Conservation (phyloP, 2,329 filamentous ascomycete species). For the Sphaerulina vaccinii region DNA sequence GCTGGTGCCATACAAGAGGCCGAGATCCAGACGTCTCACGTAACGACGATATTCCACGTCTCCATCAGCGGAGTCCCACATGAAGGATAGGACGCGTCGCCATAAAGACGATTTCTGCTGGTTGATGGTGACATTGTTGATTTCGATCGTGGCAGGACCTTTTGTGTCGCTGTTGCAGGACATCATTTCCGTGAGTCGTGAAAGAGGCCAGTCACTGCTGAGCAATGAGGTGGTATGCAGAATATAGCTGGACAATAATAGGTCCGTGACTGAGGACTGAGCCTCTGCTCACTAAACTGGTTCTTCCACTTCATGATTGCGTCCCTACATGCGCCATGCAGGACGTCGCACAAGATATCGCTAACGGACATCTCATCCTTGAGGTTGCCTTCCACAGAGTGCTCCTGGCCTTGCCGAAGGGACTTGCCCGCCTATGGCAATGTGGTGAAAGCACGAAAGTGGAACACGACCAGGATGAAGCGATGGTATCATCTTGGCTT, state of each 20-base stretch:
- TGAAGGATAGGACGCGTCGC: constrained; percentile 13
- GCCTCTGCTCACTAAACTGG: no score
- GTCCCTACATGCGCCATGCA: no score
- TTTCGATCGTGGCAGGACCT: background rate
- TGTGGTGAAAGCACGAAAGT: background rate
- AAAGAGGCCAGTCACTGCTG: no score
- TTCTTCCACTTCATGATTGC: no score
- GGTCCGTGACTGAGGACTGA: no score
- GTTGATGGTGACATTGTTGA: background rate
- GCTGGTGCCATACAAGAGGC: constrained; percentile 16
- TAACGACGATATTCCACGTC: constrained; percentile 15
- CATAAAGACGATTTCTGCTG: constrained; percentile 1
- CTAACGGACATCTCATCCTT: no score
- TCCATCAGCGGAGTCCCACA: constrained; percentile 21
- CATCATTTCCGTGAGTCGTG: no score
- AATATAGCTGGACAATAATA: no score
- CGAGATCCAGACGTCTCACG: constrained; percentile 17
- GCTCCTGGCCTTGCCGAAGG: constrained; percentile 8
- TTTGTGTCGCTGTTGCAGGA: background rate
- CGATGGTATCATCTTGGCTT: constrained; percentile 5
- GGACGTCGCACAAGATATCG: no score
- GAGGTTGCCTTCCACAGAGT: no score
- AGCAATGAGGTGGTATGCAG: no score
- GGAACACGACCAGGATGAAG: constrained; percentile 2
- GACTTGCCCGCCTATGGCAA: constrained; percentile 1